These are phyloP conservation scores for Schizonepeta tenuifolia DNA, from an alignment of 257 asterid genomes.

Conservation along the genomic window DNA sequence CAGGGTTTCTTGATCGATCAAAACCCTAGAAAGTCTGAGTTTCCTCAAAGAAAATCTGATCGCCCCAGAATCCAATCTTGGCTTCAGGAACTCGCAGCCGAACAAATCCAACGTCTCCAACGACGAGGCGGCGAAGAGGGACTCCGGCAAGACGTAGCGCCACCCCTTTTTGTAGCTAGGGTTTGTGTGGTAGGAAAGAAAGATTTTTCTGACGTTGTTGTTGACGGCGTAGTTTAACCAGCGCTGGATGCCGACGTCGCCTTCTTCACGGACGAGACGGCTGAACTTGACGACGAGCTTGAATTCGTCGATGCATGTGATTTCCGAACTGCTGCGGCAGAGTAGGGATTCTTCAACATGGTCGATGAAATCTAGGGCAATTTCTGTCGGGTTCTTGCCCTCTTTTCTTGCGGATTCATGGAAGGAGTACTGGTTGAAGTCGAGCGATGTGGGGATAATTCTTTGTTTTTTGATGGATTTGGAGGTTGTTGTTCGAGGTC, in stretches of 20 bases:
- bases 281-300: background rate
- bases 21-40: conserved; percentile 20
- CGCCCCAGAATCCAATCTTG: background rate
- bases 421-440: conserved; percentile 14
- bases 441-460: background rate
- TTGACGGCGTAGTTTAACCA: conserved; percentile 32
- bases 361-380: background rate
- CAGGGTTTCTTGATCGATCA: background rate
- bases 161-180: background rate
- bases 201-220: conserved; percentile 9
- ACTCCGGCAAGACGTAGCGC: conserved; percentile 16
- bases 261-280: background rate
- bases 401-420: background rate
- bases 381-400: background rate
- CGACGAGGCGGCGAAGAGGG: conserved; percentile 5
- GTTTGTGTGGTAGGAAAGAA: background rate
- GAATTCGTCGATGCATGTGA: conserved; percentile 3
- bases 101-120: conserved; percentile 19
- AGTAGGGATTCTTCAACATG: background rate
- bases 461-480: background rate
- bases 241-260: background rate
- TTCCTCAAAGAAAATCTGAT: background rate
- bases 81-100: conserved; percentile 20
- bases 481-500: background rate
- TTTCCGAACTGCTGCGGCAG: background rate